Percentiles rank a stretch among this genome's conserved stretches.
phyloP scores from a whole-genome alignment of 306 rosid genomes.

The Canavalia gladiata region DNA sequence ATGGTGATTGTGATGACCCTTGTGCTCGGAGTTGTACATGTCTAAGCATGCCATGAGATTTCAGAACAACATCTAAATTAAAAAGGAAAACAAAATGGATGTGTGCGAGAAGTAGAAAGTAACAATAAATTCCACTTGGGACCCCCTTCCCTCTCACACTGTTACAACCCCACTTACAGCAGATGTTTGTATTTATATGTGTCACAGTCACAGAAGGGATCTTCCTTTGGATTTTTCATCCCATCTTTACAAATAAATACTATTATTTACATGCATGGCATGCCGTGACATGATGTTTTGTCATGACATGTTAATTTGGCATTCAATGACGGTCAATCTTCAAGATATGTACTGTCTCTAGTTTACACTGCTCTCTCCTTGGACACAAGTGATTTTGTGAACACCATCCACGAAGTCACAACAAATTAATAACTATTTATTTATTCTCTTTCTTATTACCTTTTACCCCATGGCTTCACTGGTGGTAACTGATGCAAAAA shows the following conservation, averaged over 20 bases:
- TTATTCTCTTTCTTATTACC: conserved; percentile 21
- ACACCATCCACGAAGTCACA: conserved; percentile 6
- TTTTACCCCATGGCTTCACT: conserved; percentile 31
- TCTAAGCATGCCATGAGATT: conserved; percentile 84
- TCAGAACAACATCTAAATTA: conserved; percentile 53
- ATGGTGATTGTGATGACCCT: conserved; percentile 53
- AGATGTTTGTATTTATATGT: conserved; percentile 58
- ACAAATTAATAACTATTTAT: conserved; percentile 34
- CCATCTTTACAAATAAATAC: not conserved
- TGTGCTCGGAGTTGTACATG: conserved; percentile 80
- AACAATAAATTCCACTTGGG: conserved; percentile 57
- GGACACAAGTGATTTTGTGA: conserved; percentile 50
- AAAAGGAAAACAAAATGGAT: conserved; percentile 43
- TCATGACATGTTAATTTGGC: conserved; percentile 64
- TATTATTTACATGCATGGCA: conserved; percentile 52
- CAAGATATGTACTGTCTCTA: conserved; percentile 49
- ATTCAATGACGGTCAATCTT: conserved; percentile 60
- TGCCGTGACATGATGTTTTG: conserved; percentile 74
- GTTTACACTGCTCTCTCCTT: conserved; percentile 52
- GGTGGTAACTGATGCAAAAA: conserved; percentile 33
- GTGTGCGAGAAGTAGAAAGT: conserved; percentile 30
- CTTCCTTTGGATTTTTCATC: not conserved
- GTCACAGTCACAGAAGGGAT: conserved; percentile 48
- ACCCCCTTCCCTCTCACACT: conserved; percentile 47
- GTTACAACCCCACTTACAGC: conserved; percentile 49